Evolutionary conservation across 1,284 basidiomycete genomes (phyloP), one percentile per base, ranked within the genome.

Genomic region (Boletus austroedulis): DNA sequence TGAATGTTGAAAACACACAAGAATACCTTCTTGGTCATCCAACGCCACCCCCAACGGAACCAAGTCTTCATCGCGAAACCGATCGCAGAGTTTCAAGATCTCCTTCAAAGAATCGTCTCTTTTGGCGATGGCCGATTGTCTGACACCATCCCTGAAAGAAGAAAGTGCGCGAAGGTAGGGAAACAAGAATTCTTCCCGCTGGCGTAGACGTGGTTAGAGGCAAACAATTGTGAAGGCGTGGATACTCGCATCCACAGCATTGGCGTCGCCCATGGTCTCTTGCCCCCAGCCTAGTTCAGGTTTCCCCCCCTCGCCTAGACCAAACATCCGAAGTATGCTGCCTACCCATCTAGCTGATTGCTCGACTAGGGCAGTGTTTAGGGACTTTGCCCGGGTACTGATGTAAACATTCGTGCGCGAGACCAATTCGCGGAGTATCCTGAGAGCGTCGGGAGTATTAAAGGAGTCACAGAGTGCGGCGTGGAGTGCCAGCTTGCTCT

Each of bases 401-500:
- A 98, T 87, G 77, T 98, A 99, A 28, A 94, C 80, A 72, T 98
- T 98, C 19, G 92, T 87, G 54, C 85, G 82, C n/a, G 90, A 90
- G 28, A 99, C 86, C 31, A 98, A 78, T 61, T 95, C 90, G 15
- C 92, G 82, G 15, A 99, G 76, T 55, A 86, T 77, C 64, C 84
- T 82, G 46, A 99, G 76, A 0, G 94, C 96, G 17, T 79, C 80
- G 1, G 95, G 93, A 0, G 96, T 99, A 75, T 99, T 96, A 81
- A 99, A 98, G 1, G 95, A 98, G 75, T 99, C 96, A 76, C 92
- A 97, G 56, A 99, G 86, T 0, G 95, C 92, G n/a, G 77, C 80
- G 54, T 94, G 87, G 82, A 99, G 97, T 3, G 83, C 80, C 44
- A 82, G 67, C 75, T 96, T 95, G 38, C 88, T 85, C 51, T 85